Percentiles rank a stretch among this genome's conserved stretches.
phyloP scores from a whole-genome alignment of 495 filamentous ascomycete genomes.

The Tuber microsphaerosporum region DNA sequence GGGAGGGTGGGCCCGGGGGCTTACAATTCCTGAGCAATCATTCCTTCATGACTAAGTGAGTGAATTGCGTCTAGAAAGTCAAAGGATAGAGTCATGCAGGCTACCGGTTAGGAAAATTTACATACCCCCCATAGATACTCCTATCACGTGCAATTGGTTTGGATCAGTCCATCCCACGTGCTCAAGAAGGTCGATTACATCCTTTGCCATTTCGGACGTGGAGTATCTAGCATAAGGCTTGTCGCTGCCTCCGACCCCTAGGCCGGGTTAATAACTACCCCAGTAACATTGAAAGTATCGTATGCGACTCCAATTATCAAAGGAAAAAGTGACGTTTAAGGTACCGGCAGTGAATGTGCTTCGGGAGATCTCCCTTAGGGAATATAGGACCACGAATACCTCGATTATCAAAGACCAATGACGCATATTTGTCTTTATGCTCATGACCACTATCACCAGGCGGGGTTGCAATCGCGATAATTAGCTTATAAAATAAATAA shows the following conservation, averaged over 20 bases:
- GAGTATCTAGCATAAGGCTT: conserved; percentile 65
- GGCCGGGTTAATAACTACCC: conserved; percentile 25
- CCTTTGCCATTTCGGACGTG: conserved; percentile 68
- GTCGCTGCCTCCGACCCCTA: conserved; percentile 66
- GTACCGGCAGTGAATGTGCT: conserved; percentile 8
- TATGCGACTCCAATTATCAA: conserved; percentile 1
- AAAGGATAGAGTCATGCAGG: background rate
- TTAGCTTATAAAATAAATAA: background rate
- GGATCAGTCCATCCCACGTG: conserved; percentile 59
- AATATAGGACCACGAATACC: conserved; percentile 26
- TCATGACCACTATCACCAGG: conserved; percentile 52
- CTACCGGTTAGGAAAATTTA: conserved; percentile 16
- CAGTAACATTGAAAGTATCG: background rate
- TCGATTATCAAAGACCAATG: conserved; percentile 69
- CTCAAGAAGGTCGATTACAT: conserved; percentile 61
- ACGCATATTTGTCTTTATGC: conserved; percentile 58
- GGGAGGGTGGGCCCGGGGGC: conserved; percentile 14
- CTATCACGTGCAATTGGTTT: conserved; percentile 61
- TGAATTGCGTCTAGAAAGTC: conserved; percentile 8
- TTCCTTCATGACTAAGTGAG: conserved; percentile 42
- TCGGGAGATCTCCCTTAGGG: background rate
- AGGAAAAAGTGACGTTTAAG: conserved; percentile 4
- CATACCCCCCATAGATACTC: conserved; percentile 65
- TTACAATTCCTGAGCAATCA: conserved; percentile 79
- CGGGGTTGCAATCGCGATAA: background rate